These are phyloP conservation scores for Phytophthora ohioensis DNA, from an alignment of 352 stramenopile species.

Conservation along the genomic window DNA sequence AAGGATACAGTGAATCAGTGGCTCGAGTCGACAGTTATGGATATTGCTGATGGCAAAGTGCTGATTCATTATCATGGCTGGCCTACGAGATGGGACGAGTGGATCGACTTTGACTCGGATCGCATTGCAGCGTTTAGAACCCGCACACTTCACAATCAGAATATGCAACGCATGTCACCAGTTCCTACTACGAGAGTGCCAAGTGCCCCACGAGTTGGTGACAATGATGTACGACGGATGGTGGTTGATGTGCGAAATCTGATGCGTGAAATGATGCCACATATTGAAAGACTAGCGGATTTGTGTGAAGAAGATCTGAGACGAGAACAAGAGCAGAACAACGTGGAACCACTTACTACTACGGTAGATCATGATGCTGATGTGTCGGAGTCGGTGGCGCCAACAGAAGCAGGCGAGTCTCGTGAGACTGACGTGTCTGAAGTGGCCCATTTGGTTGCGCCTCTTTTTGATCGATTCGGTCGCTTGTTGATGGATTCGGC, in stretches of 20 bases:
- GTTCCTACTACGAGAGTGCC: conserved; percentile 60
- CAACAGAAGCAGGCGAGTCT: background rate
- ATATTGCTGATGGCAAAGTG: conserved; percentile 87
- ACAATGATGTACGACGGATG: conserved; percentile 55
- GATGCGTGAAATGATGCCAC: conserved; percentile 77
- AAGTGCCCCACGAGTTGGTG: conserved; percentile 57
- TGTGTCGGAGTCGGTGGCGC: background rate
- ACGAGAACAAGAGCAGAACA: conserved; percentile 22
- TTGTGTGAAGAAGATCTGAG: conserved; percentile 60
- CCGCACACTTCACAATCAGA: conserved; percentile 77
- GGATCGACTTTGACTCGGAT: conserved; percentile 95
- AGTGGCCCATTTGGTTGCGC: conserved; percentile 71
- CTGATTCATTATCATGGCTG: conserved; percentile 98
- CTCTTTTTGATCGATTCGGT: conserved; percentile 86
- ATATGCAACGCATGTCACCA: conserved; percentile 63
- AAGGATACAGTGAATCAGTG: conserved; percentile 98
- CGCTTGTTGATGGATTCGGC: conserved; percentile 78
- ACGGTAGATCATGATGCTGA: background rate
- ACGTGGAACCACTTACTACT: background rate
- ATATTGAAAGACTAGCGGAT: conserved; percentile 68
- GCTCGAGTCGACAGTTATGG: conserved; percentile 97
- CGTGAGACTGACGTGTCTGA: conserved; percentile 59
- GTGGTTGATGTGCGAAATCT: conserved; percentile 67
- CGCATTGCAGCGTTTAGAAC: conserved; percentile 96
- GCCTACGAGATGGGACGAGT: conserved; percentile 98